Conservation (phyloP, 2,329 filamentous ascomycete genomes). For the Nemania serpens region DNA sequence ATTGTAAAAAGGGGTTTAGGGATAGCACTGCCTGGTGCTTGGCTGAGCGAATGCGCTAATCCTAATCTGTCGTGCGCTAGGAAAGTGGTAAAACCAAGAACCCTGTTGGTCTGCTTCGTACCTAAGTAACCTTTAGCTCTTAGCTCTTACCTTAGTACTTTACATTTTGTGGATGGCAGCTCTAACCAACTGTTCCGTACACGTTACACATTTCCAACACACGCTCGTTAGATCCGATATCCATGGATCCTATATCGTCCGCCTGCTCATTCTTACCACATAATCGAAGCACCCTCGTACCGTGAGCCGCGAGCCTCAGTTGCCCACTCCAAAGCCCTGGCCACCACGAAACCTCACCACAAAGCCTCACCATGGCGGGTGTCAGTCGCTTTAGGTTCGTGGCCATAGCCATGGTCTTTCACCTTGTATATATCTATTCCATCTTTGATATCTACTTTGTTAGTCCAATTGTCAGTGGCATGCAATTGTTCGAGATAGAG, state of each 20-base stretch:
- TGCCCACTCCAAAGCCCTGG: constrained; percentile 11
- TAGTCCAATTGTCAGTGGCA: constrained; percentile 94
- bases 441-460: constrained; percentile 99
- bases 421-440: constrained; percentile 89
- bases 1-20: too few species aligned
- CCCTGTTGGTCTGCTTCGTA: too few species aligned
- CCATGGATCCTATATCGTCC: constrained; percentile 12
- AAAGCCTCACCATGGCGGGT: constrained; percentile 53
- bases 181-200: too few species aligned
- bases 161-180: too few species aligned
- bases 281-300: neutral
- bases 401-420: constrained; percentile 87
- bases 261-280: neutral
- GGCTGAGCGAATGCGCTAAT: too few species aligned
- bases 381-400: constrained; percentile 78
- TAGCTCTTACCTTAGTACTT: too few species aligned
- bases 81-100: too few species aligned
- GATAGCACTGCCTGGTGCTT: too few species aligned
- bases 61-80: too few species aligned
- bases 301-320: constrained; percentile 5
- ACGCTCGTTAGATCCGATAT: constrained; percentile 15
- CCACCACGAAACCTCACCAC: constrained; percentile 15
- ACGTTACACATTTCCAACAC: neutral
- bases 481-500: constrained; percentile 79
- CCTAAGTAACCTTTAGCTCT: too few species aligned